Evolutionary conservation across 2,329 filamentous ascomycete species (phyloP), one percentile per base, ranked within the genome.

Genomic region (Dissoconium aciculare): DNA sequence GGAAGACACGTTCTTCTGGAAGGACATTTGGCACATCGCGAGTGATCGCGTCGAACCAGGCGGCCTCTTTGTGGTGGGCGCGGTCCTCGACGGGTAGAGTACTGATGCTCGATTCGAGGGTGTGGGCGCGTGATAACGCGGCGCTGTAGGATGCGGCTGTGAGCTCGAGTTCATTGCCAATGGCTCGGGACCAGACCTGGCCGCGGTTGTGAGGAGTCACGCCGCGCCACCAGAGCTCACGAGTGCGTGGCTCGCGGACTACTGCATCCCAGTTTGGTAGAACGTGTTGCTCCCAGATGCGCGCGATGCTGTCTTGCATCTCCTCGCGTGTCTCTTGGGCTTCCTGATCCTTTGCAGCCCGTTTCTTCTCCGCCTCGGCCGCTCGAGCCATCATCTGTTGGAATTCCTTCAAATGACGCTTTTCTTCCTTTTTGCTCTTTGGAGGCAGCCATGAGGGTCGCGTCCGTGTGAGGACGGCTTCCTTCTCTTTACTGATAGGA

Each of bases 341-440:
- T 36, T 64, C 64, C 40, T 66, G 63, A 35, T 60, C 58, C 41
- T 60, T 59, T 5, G 61, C 54, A 5, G 56, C 57, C 37, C 58
- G 60, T 33, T 62, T 60, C 45, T 63, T 67, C 37, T 71, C 67
- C 34, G 64, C 60, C 56, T 74, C 70, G 24, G 67, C 60, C 15
- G 70, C 66, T 26, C 64, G 40, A 59, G 69, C 46, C 76, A 87
- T 81, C 78, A 89, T 85, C 53, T 68, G 74, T 56, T 85, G 76
- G 50, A 85, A 89, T 51, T 89, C 74, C 47, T 71, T 84, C 42
- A 98, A 53, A 55, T 98, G 89, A 43, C 76, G 77, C 52, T 72
- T 80, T 59, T 98, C 89, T 55, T 98, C 89, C 32, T 79, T 79
- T 2, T 83, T 85, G 42, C 89, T 75, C 57, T 89, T 89, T 1